Evolutionary conservation across 2,329 filamentous ascomycete genomes (phyloP), one percentile per base, ranked within the genome.

Genomic region (Epichloe aotearoae): DNA sequence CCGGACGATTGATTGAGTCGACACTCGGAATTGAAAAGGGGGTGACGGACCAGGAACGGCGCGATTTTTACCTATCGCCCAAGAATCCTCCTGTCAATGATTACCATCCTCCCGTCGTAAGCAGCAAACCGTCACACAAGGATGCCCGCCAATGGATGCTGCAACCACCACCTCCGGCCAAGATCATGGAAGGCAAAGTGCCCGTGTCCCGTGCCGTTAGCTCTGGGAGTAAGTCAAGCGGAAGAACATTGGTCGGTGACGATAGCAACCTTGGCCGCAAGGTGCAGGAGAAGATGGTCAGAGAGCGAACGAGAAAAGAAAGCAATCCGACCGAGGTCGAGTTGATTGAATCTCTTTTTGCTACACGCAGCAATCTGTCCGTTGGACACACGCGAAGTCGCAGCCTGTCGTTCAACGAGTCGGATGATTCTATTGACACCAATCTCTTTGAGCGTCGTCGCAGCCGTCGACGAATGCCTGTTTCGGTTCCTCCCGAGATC

Each of bases 71-170:
- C 63, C 73, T 74, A 47, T 69, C 77, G 5, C 73, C 74, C 38
- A 71, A 68, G 52, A 83, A 83, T 59, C 88, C 84, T 7, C 86
- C 86, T 4, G 82, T 94, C 59, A 93, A 94, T 67, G 87, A 94
- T 54, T 79, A 90, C 52, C 87, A 94, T 63, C 87, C 88, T 5
- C 88, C 88, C 3, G 83, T 94, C 48, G 86, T 93, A 54, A 88
- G 80, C 65, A 87, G 82, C 67, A 84, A 79, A 51, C 85, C 83
- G 14, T 76, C 74, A 38, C 82, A 79, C 62, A 80, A 73, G 61
- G 80, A 82, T 50, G 88, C 86, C 53, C 84, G 86, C 50, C 77
- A 76, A 61, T 96, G 90, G 90, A 95, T 96, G 89, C 72, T 95
- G 48, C 88, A 95, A 62, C 90, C 90, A 2, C 88, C 89, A 1